Conservation (phyloP, 257 asterid genomes). For the Salvia rosmarinus region DNA sequence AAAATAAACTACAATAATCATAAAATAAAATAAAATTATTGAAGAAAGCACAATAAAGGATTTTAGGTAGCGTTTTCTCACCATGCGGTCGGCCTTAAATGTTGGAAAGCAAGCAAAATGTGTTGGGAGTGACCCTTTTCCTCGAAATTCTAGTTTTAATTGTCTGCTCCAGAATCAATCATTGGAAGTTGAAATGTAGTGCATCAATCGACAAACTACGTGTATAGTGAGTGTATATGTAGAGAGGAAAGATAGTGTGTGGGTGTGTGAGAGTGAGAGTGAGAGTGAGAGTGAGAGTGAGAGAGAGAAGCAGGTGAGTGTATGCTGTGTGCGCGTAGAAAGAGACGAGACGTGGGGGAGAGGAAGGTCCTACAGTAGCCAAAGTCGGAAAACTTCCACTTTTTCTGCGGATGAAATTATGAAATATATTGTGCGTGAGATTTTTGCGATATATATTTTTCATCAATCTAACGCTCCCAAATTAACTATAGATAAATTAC, state of each 20-base stretch:
- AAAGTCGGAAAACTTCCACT: background rate
- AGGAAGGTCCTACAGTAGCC: background rate
- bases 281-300: constrained; percentile 1
- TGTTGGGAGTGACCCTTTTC: background rate
- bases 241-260: background rate
- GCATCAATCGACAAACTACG: background rate
- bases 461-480: too few relatives aligned
- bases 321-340: constrained; percentile 2
- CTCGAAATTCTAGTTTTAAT: constrained; percentile 10
- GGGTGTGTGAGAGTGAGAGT: background rate
- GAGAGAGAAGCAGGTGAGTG: background rate
- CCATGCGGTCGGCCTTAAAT: constrained; percentile 44
- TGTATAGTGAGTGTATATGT: too few relatives aligned
- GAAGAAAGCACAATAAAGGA: background rate
- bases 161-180: background rate
- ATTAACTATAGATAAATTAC: too few relatives aligned
- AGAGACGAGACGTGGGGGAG: constrained; percentile 3
- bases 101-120: constrained; percentile 16
- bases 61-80: constrained; percentile 38
- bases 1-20: too few relatives aligned
- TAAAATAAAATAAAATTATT: background rate
- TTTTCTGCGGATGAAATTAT: too few relatives aligned
- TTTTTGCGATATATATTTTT: too few relatives aligned
- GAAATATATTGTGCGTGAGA: too few relatives aligned
- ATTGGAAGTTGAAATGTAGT: background rate